Percentiles rank a stretch among this genome's conserved stretches.
Evolutionary conservation across 768 basidiomycete species (phyloP).

Genomic region (Coprinopsis strossmayeri): DNA sequence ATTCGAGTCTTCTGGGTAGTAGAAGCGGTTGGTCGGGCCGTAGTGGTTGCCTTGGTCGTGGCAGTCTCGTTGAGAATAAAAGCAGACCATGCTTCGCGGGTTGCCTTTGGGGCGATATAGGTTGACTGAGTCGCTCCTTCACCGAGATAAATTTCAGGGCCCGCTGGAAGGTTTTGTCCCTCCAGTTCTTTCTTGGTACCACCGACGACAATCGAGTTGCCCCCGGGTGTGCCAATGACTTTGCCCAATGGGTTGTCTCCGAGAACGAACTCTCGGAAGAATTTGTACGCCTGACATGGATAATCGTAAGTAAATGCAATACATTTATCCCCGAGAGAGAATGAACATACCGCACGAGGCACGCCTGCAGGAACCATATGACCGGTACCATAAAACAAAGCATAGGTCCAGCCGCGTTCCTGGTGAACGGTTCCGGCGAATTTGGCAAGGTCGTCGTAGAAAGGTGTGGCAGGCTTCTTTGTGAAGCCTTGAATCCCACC

Average conservation of each 20-base stretch:
- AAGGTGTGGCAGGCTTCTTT: constrained; percentile 59
- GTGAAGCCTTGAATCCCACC: constrained; percentile 74
- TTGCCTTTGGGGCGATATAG: constrained; percentile 48
- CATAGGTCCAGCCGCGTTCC: constrained; percentile 63
- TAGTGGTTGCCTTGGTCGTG: constrained; percentile 11
- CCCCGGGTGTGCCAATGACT: constrained; percentile 28
- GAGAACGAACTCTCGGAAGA: constrained; percentile 62
- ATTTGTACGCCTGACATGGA: constrained; percentile 44
- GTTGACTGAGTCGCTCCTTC: constrained; percentile 43
- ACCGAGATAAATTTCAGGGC: constrained; percentile 51
- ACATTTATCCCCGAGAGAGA: no score
- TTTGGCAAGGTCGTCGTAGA: constrained; percentile 52
- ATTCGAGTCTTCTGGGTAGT: not conserved
- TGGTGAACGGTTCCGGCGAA: constrained; percentile 69
- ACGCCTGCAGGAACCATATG: constrained; percentile 32
- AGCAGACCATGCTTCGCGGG: constrained; percentile 48
- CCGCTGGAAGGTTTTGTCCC: constrained; percentile 44
- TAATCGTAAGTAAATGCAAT: not conserved
- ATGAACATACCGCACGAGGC: constrained; percentile 32
- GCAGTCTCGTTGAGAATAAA: constrained; percentile 39
- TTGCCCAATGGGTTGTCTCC: constrained; percentile 56
- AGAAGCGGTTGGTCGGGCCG: not conserved
- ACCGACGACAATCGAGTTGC: constrained; percentile 29
- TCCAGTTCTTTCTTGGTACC: constrained; percentile 45
- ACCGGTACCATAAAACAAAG: constrained; percentile 33